A percentile compares a stretch with the other conserved stretches of the same genome.
Evolutionary conservation across 73 alveolate species (phyloP).

Genomic region (Tetrahymena elliotti): DNA sequence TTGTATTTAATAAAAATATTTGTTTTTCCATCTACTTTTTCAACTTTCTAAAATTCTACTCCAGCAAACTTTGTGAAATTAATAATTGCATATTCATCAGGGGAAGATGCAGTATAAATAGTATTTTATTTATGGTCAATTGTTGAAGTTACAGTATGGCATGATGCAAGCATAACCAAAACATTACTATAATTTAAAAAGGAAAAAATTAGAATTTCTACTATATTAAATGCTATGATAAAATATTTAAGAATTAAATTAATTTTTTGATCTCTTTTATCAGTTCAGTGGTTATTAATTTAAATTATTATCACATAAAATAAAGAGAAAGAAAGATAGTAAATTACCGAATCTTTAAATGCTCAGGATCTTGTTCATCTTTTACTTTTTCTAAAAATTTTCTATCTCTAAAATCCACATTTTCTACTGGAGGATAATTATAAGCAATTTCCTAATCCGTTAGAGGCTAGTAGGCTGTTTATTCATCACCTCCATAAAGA

Average conservation of each 20-base stretch:
- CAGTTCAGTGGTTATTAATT: neutral
- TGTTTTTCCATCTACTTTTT: conserved; percentile 65
- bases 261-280: neutral
- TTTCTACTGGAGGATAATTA: conserved; percentile 47
- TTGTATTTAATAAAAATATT: conserved; percentile 35
- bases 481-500: conserved; percentile 61
- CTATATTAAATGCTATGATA: no score
- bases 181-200: neutral
- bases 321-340: no score
- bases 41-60: conserved; percentile 64
- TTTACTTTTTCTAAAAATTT: conserved; percentile 47
- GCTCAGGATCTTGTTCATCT: conserved; percentile 35
- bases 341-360: conserved; percentile 46
- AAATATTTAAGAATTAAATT: no score
- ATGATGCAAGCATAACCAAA: conserved; percentile 47
- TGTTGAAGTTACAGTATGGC: conserved; percentile 74
- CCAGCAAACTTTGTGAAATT: conserved; percentile 83
- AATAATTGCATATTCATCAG: conserved; percentile 96
- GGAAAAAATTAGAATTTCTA: no score
- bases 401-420: conserved; percentile 65
- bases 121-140: conserved; percentile 54
- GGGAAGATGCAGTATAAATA: conserved; percentile 67
- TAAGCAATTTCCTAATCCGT: conserved; percentile 7
- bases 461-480: neutral
- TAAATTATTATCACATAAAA: neutral